A percentile compares a stretch with the other conserved stretches of the same genome.
Conservation (phyloP, 306 rosid genomes). For the Dryas octopetala region DNA sequence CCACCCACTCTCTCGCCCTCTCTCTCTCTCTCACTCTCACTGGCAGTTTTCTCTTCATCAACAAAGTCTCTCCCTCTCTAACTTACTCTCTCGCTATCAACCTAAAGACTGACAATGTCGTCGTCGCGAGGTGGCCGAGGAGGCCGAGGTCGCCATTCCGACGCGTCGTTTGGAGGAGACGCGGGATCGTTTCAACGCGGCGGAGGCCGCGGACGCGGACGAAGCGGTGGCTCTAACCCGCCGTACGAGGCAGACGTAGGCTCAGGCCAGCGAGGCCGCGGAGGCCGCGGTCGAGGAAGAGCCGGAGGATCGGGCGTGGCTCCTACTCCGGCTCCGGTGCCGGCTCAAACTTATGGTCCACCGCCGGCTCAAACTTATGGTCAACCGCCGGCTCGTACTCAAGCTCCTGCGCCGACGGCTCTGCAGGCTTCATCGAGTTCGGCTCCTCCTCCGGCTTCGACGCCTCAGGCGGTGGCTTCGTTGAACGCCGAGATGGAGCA, state of each 20-base stretch:
- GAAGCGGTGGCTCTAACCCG: constrained; percentile 2
- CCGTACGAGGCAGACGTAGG: not conserved
- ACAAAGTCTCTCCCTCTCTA: not conserved
- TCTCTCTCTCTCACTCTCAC: not conserved
- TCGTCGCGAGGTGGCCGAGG: constrained; percentile 11
- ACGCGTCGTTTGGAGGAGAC: constrained; percentile 19
- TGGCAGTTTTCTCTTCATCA: too few relatives aligned
- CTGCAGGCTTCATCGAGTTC: not conserved
- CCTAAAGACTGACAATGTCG: too few relatives aligned
- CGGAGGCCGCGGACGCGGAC: constrained; percentile 13
- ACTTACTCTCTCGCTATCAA: not conserved
- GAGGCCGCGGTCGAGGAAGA: not conserved
- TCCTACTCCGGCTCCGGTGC: not conserved
- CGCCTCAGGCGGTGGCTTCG: not conserved
- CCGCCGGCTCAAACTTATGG: not conserved
- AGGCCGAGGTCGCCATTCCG: constrained; percentile 15
- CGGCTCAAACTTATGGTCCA: not conserved
- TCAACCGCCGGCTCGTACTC: not conserved
- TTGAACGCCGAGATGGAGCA: constrained; percentile 13
- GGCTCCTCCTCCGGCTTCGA: not conserved
- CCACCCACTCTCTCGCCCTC: not conserved
- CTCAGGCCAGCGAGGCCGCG: not conserved
- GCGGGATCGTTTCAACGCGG: not conserved
- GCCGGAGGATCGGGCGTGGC: too few relatives aligned
- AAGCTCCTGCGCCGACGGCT: not conserved